Evolutionary conservation across 2,329 filamentous ascomycete genomes (phyloP).

Genomic region (Orbilia oligospora): DNA sequence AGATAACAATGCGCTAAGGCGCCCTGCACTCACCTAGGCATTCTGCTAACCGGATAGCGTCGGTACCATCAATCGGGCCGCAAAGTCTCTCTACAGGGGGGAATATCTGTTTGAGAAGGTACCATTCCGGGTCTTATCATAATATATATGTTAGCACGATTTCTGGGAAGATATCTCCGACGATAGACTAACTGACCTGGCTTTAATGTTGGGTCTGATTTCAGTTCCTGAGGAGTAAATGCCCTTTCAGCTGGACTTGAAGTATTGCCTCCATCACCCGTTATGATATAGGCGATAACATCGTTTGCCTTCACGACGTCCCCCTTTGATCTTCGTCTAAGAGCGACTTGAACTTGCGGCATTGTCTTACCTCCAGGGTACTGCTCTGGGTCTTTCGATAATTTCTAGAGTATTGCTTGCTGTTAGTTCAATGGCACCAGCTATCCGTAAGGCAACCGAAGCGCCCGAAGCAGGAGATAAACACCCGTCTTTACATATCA

Average conservation of each 20-base stretch:
- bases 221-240: slow-evolving; percentile 87
- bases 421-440: slow-evolving; percentile 61
- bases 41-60: slow-evolving; percentile 88
- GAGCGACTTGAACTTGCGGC: slow-evolving; percentile 96
- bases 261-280: slow-evolving; percentile 73
- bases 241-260: slow-evolving; percentile 84
- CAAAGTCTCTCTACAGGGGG: slow-evolving; percentile 97
- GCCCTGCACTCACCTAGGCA: slow-evolving; percentile 74
- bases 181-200: slow-evolving; percentile 68
- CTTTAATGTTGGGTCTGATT: slow-evolving; percentile 79
- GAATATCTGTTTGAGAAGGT: slow-evolving; percentile 97
- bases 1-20: background rate
- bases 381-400: slow-evolving; percentile 91
- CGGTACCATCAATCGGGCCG: slow-evolving; percentile 93
- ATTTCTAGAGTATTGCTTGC: slow-evolving; percentile 73
- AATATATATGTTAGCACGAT: slow-evolving; percentile 7
- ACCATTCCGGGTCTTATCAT: slow-evolving; percentile 88
- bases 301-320: slow-evolving; percentile 93
- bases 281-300: slow-evolving; percentile 96
- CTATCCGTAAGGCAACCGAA: background rate
- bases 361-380: slow-evolving; percentile 95
- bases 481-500: slow-evolving; percentile 57
- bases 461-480: too few species aligned
- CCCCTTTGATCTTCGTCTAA: slow-evolving; percentile 87
- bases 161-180: background rate